These are phyloP conservation scores for Melampsora occidentalis DNA, from an alignment of 1,284 basidiomycete genomes.

Conservation along the genomic window DNA sequence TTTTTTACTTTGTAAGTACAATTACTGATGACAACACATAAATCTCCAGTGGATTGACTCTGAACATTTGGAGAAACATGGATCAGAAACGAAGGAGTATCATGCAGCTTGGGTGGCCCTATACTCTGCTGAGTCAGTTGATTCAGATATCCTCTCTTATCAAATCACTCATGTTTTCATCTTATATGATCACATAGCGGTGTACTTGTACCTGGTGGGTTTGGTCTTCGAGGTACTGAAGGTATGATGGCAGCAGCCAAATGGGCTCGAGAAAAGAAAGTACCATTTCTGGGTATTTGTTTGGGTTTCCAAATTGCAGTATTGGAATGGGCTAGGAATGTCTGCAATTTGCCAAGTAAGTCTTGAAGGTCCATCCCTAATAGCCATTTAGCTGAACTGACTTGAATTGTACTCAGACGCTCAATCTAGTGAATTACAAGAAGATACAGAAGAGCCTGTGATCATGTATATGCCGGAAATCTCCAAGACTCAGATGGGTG, in stretches of 20 bases:
- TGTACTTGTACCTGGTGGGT: conserved; percentile 93
- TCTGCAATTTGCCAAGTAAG: conserved; percentile 70
- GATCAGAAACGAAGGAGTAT: conserved; percentile 75
- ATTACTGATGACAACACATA: conserved; percentile 24
- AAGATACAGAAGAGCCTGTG: conserved; percentile 64
- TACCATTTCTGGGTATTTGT: conserved; percentile 95
- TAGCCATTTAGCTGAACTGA: not conserved
- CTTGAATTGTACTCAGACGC: conserved; percentile 61
- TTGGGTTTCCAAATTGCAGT: conserved; percentile 97
- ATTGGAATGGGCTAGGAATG: conserved; percentile 87
- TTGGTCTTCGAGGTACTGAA: conserved; percentile 88
- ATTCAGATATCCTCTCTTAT: not conserved
- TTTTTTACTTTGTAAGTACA: conserved; percentile 18
- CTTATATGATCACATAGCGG: conserved; percentile 61
- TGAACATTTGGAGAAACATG: conserved; percentile 71
- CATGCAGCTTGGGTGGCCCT: conserved; percentile 94
- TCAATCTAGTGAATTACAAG: conserved; percentile 79
- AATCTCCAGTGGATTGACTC: conserved; percentile 85
- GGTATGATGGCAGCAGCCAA: conserved; percentile 97
- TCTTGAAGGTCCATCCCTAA: conserved; percentile 21
- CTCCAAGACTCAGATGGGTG: conserved; percentile 94
- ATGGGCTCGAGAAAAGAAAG: conserved; percentile 90
- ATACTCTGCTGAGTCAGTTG: conserved; percentile 73
- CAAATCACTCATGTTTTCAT: conserved; percentile 10
- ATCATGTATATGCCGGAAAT: conserved; percentile 99